These are phyloP conservation scores for Pseudogymnoascus sp. DNA, from an alignment of 2,329 filamentous ascomycete genomes.

Conservation along the genomic window DNA sequence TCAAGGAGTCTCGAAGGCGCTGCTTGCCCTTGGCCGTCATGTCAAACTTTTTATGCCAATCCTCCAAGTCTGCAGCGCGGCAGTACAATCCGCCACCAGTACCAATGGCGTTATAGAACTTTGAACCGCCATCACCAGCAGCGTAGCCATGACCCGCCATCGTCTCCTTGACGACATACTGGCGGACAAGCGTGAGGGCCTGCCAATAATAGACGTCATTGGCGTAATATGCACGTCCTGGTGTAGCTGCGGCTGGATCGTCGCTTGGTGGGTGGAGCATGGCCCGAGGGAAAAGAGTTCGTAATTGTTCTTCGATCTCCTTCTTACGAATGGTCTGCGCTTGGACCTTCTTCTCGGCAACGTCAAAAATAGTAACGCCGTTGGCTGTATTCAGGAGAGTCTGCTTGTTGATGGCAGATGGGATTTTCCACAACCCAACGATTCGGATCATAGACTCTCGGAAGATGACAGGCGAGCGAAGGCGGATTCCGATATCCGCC, in stretches of 20 bases:
- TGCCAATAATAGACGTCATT: constrained; percentile 27
- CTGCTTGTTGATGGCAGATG: constrained; percentile 14
- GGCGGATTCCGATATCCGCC: constrained; percentile 20
- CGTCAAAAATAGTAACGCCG: constrained; percentile 13
- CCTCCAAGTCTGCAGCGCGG: constrained; percentile 9
- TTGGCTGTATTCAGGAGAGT: constrained; percentile 9
- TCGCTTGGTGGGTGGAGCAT: constrained; percentile 18
- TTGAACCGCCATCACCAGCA: constrained; percentile 22
- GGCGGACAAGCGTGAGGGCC: constrained; percentile 20
- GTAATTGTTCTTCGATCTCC: constrained; percentile 18
- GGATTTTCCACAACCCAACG: constrained; percentile 19
- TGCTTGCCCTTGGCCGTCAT: constrained; percentile 19
- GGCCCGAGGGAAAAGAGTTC: constrained; percentile 20
- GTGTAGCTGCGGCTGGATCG: constrained; percentile 12
- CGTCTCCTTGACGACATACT: constrained; percentile 19
- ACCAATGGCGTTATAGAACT: constrained; percentile 22
- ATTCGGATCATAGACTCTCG: constrained; percentile 25
- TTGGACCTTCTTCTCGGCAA: constrained; percentile 19
- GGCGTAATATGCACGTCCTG: constrained; percentile 23
- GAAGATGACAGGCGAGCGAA: constrained; percentile 26
- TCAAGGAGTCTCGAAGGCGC: constrained; percentile 13
- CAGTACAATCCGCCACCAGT: constrained; percentile 18
- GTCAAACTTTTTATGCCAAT: constrained; percentile 18
- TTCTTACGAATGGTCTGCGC: constrained; percentile 22
- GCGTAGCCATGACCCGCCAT: constrained; percentile 18